These are phyloP conservation scores for Aspergillus heteromorphus DNA, from an alignment of 495 filamentous ascomycete species.

Conservation along the genomic window DNA sequence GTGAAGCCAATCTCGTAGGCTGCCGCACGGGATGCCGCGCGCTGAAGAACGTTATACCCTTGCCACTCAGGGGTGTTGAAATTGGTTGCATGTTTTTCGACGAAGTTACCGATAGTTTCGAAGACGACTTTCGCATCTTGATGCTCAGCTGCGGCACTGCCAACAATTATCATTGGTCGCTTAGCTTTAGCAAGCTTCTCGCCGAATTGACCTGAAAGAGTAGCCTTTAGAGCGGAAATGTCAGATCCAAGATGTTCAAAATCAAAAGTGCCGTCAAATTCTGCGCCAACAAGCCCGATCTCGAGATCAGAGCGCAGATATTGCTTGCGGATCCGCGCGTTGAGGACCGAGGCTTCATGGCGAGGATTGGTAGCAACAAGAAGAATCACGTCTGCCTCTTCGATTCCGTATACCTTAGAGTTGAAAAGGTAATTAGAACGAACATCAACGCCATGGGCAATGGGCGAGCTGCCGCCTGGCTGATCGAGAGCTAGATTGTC, in stretches of 20 bases:
- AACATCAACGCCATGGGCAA: conserved; percentile 90
- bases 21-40: conserved; percentile 81
- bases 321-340: conserved; percentile 95
- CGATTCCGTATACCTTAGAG: conserved; percentile 85
- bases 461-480: conserved; percentile 71
- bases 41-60: conserved; percentile 93
- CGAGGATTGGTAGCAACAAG: conserved; percentile 92
- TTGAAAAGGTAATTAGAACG: conserved; percentile 96
- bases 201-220: conserved; percentile 80
- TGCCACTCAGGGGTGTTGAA: conserved; percentile 92
- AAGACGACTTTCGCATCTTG: conserved; percentile 86
- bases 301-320: conserved; percentile 94
- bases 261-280: conserved; percentile 89
- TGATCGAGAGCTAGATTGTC: conserved; percentile 94
- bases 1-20: conserved; percentile 96
- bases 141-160: conserved; percentile 84
- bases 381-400: conserved; percentile 88
- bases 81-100: conserved; percentile 84
- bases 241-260: conserved; percentile 82
- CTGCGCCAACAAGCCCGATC: conserved; percentile 84
- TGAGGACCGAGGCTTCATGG: conserved; percentile 88
- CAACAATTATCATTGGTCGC: conserved; percentile 92
- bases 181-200: conserved; percentile 85
- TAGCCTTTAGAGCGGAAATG: conserved; percentile 70
- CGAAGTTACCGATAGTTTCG: conserved; percentile 79